phyloP scores from a whole-genome alignment of 2,329 filamentous ascomycete species.

The Dendryphion nanum region DNA sequence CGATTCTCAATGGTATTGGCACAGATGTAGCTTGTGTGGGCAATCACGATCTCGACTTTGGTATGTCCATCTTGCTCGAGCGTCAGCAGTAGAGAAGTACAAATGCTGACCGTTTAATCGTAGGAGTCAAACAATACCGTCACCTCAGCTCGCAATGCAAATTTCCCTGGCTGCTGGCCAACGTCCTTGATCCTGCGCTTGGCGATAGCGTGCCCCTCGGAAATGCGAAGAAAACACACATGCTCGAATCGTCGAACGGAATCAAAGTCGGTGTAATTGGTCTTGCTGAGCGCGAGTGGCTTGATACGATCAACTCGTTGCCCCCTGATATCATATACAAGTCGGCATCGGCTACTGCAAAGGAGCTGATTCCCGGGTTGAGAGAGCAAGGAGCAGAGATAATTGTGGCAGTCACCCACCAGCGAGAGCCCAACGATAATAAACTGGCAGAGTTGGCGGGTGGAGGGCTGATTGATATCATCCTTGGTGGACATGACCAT shows the following conservation, averaged over 20 bases:
- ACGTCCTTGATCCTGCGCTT: slow-evolving; percentile 79
- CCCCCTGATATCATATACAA: slow-evolving; percentile 81
- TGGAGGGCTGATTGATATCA: slow-evolving; percentile 74
- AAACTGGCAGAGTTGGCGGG: slow-evolving; percentile 74
- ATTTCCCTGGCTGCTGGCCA: slow-evolving; percentile 89
- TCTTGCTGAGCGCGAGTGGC: slow-evolving; percentile 82
- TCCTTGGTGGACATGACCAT: slow-evolving; percentile 87
- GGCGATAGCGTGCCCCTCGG: slow-evolving; percentile 74
- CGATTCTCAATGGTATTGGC: slow-evolving; percentile 73
- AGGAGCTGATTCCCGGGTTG: slow-evolving; percentile 70
- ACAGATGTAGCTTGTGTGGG: slow-evolving; percentile 82
- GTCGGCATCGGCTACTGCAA: slow-evolving; percentile 73
- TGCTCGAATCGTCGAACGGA: slow-evolving; percentile 78
- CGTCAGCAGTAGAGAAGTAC: too few species aligned
- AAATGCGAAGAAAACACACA: slow-evolving; percentile 70
- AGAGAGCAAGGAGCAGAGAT: slow-evolving; percentile 78
- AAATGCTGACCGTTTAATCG: too few species aligned
- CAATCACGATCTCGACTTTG: too few species aligned
- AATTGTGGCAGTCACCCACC: slow-evolving; percentile 78
- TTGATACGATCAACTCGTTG: slow-evolving; percentile 83
- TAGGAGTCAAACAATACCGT: slow-evolving; percentile 78
- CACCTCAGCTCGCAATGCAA: slow-evolving; percentile 70
- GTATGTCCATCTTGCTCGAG: slow-evolving; percentile 47
- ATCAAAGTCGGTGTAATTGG: slow-evolving; percentile 85
- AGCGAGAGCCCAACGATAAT: slow-evolving; percentile 84